Conservation (phyloP, 306 rosid genomes). For the Ceratonia siliqua region DNA sequence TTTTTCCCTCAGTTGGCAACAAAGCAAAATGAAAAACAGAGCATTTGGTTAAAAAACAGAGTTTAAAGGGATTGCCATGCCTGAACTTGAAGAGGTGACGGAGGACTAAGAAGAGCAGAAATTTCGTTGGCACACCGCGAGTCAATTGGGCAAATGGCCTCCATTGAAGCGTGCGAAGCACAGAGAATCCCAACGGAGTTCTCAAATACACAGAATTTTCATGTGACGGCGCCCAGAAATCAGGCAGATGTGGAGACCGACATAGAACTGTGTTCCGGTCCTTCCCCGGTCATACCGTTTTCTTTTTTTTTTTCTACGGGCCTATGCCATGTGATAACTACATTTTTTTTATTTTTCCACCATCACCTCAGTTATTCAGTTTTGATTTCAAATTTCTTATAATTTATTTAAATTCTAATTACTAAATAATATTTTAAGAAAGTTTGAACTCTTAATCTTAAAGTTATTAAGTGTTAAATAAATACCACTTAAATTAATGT, state of each 20-base stretch:
- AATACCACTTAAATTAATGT: too few relatives aligned
- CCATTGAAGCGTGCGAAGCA: slow-evolving; percentile 44
- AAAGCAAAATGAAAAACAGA: neutral
- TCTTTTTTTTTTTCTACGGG: neutral
- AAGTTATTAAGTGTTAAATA: too few relatives aligned
- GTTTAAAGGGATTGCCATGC: slow-evolving; percentile 50
- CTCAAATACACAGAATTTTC: neutral
- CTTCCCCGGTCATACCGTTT: neutral
- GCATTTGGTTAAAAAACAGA: neutral
- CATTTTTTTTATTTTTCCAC: too few relatives aligned
- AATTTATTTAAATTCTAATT: too few relatives aligned
- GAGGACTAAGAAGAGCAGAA: slow-evolving; percentile 64
- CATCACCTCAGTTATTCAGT: too few relatives aligned
- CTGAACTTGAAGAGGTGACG: slow-evolving; percentile 62
- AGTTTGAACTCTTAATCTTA: too few relatives aligned
- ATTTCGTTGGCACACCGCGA: slow-evolving; percentile 42
- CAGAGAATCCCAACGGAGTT: too few relatives aligned
- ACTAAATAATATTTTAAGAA: too few relatives aligned
- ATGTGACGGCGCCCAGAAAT: slow-evolving; percentile 9
- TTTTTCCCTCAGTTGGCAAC: neutral
- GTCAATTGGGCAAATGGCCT: slow-evolving; percentile 58
- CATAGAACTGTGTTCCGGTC: neutral
- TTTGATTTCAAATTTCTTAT: too few relatives aligned
- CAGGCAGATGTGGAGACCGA: neutral
- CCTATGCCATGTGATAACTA: too few relatives aligned